Evolutionary conservation across 2,329 filamentous ascomycete genomes (phyloP).

Genomic region (Stemphylium beticola): DNA sequence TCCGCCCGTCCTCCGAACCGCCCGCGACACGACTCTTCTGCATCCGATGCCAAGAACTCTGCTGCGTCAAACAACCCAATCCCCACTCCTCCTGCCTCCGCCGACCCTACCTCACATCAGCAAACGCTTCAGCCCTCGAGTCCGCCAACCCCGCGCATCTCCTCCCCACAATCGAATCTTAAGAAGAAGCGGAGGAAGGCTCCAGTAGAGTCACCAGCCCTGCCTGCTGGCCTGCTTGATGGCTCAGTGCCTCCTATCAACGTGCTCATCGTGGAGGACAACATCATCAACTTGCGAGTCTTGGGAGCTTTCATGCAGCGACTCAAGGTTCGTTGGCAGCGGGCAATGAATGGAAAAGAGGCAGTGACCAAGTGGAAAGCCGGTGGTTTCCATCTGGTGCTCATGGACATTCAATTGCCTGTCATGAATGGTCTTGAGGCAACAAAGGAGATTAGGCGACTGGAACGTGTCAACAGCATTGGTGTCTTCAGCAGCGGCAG

Average conservation of each 20-base stretch:
- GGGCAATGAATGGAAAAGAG: conserved; percentile 93
- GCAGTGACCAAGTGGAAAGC: conserved; percentile 91
- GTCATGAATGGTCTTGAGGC: conserved; percentile 96
- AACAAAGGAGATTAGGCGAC: conserved; percentile 87
- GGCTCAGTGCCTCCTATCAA: conserved; percentile 93
- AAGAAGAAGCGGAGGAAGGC: conserved; percentile 57
- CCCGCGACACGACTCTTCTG: conserved; percentile 50
- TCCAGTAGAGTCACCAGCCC: conserved; percentile 40
- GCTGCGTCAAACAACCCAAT: conserved; percentile 57
- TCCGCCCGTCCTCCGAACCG: conserved; percentile 33
- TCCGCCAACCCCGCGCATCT: conserved; percentile 57
- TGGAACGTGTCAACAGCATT: conserved; percentile 90
- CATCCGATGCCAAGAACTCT: conserved; percentile 53
- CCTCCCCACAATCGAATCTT: conserved; percentile 54
- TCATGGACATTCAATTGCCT: conserved; percentile 98
- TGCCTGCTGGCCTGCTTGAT: conserved; percentile 70
- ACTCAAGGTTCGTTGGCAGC: conserved; percentile 94
- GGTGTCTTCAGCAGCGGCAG: conserved; percentile 76
- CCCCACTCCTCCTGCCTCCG: conserved; percentile 59
- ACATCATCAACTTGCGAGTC: conserved; percentile 94
- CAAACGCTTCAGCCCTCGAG: conserved; percentile 47
- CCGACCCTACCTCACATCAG: conserved; percentile 51
- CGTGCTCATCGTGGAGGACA: conserved; percentile 97
- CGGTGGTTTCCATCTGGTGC: conserved; percentile 91
- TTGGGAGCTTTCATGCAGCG: conserved; percentile 95